Base-by-base conservation (phyloP, 1,139 yeast genomes). In the Saccharomyces pastorianus region DNA sequence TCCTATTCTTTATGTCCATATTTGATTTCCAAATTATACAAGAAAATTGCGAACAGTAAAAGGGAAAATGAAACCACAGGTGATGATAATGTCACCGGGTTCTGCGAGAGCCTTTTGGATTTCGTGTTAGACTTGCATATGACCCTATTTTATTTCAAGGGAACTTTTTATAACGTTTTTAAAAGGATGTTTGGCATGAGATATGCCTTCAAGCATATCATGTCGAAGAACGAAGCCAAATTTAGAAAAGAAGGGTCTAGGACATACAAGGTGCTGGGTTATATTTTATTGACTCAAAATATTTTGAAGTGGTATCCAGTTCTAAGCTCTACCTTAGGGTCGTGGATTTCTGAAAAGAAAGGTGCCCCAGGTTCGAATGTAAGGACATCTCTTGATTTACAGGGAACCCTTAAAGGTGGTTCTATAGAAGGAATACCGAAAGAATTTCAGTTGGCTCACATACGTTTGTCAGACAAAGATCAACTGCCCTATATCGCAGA, bases 141-240 rank as follows among this genome's bases (percentile, higher is more conserved):
- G 53, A 95, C 96, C 0, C 52, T 88, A 0, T 91, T 91, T 65
- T 91, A 91, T 69, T 81, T 90, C 64, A 78, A 76, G 50, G 98
- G 97, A 2, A 78, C 83, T 29, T 93, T 85, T 67, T 90, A 91
- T 69, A 83, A 87, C 54, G 62, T 90, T 6, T 79, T 89, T 1
- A 90, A 89, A 64, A 75, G 98, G 47, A 34, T 89, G 0, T 83
- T 85, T 68, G 96, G 96, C 0, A 66, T 93, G 65, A 72, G 96
- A 41, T 93, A 91, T 67, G 91, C 82, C 0, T 76, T 84, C 61
- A 88, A 88, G 1, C 90, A 84, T 66, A 76, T 74, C 54, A 77
- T 82, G 47, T 79, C 78, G 55, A 68, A 75, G 28, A 71, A 74
- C 48, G 76, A 78, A 54, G 71, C 59, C 28, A 62, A 59, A 13